phyloP scores from a whole-genome alignment of 169 alveolate genomes.

The Plasmodium berghei region DNA sequence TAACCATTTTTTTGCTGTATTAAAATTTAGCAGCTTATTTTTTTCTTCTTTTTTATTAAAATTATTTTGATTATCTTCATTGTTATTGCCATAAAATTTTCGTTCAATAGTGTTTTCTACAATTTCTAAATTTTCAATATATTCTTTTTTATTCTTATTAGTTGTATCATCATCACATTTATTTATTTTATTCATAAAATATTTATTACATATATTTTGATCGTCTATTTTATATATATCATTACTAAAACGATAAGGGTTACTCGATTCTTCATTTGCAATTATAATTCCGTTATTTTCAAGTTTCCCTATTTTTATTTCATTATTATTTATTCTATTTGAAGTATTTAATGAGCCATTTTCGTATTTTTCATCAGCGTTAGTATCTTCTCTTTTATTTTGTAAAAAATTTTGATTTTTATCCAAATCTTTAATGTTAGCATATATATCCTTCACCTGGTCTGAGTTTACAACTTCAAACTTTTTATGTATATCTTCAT shows the following conservation, averaged over 20 bases:
- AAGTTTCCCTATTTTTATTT: neutral
- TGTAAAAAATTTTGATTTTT: neutral
- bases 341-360: neutral
- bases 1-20: slow-evolving; percentile 70
- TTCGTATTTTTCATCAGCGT: neutral
- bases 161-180: neutral
- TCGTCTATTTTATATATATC: neutral
- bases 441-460: neutral
- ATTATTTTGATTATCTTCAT: neutral
- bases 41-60: slow-evolving; percentile 48
- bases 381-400: neutral
- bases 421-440: neutral
- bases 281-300: neutral
- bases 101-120: neutral
- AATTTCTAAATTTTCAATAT: slow-evolving; percentile 16
- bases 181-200: neutral
- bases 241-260: slow-evolving; percentile 5
- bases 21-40: slow-evolving; percentile 53
- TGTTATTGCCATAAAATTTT: neutral
- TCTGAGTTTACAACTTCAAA: slow-evolving; percentile 46
- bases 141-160: neutral
- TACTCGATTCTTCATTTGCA: neutral
- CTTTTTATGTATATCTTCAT: slow-evolving; percentile 51
- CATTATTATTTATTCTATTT: slow-evolving; percentile 10
- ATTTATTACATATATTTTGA: neutral